Base-by-base conservation (phyloP, 2,329 filamentous ascomycete species). In the Zymoseptoria crescenta region DNA sequence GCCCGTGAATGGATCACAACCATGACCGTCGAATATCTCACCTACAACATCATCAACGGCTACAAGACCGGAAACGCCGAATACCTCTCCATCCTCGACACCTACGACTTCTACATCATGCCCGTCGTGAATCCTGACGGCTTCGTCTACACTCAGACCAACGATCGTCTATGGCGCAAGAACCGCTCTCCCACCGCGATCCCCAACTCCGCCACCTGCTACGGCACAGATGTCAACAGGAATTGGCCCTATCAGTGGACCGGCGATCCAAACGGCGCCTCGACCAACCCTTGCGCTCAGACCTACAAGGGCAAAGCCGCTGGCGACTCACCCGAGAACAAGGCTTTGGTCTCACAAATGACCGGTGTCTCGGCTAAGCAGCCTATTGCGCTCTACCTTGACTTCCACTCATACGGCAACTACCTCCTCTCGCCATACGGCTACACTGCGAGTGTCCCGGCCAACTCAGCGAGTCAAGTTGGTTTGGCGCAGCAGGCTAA, bases 341-440 rank as follows among this genome's bases (percentile, higher is more conserved):
- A 74, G 59, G 78, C 73, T 0, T 73, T 87, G 8, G 76, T 76
- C 29, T 74, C 75, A 4, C 79, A 80, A 52, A 73, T 81, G 20
- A 74, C 76, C 53, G 67, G 71, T 48, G 67, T 84, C 24, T 73
- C 75, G 3, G 68, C 69, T 1, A 70, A 70, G 16, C 76, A 81
- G 61, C 81, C 82, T 1, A 74, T 87, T 49, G 80, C 82, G 66
- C 75, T 86, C 2, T 88, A 81, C 72, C 81, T 87, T 63, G 85
- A 88, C 72, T 83, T 81, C 68, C 85, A 88, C 73, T 79, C 82
- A 0, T 88, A 86, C 72, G 80, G 79, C 9, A 84, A 87, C 65
- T 75, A 83, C 30, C 79, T 86, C 59, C 77, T 83, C 59, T 77
- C 79, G 19, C 80, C 77, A 1, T 87, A 85, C 66, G 84, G 84